phyloP scores from a whole-genome alignment of 1,284 basidiomycete species.

The Ceratobasidium papillatum region DNA sequence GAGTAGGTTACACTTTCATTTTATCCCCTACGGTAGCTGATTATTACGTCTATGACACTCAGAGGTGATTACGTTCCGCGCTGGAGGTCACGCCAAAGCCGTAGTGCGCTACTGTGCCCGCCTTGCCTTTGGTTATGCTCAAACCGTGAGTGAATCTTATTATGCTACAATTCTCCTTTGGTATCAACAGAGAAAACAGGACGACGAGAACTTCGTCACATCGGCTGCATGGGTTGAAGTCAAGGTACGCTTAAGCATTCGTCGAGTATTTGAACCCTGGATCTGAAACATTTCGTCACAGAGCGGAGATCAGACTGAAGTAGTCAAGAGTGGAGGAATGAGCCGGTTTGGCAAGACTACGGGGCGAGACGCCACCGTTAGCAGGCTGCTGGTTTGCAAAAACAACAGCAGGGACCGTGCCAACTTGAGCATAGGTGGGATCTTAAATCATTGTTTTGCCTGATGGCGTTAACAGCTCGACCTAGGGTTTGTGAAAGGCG shows the following conservation, averaged over 20 bases:
- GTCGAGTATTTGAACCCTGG: neutral
- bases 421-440: constrained; percentile 11
- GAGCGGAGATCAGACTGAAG: neutral
- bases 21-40: neutral
- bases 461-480: neutral
- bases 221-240: constrained; percentile 12
- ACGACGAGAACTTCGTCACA: constrained; percentile 1
- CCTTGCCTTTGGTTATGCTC: constrained; percentile 2
- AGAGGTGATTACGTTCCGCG: neutral
- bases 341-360: neutral
- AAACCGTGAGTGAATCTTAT: neutral
- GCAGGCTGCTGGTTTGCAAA: neutral
- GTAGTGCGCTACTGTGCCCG: too few relatives aligned
- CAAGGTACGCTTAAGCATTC: neutral
- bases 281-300: neutral
- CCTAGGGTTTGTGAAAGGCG: constrained; percentile 22
- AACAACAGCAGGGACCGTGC: constrained; percentile 2
- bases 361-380: neutral
- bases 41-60: neutral
- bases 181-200: neutral
- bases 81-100: neutral
- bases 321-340: neutral
- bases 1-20: neutral
- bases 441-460: neutral
- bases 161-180: neutral